Percentiles rank a stretch among this genome's conserved stretches.
phyloP scores from a whole-genome alignment of 257 asterid species.

The Solanum sejunctum region DNA sequence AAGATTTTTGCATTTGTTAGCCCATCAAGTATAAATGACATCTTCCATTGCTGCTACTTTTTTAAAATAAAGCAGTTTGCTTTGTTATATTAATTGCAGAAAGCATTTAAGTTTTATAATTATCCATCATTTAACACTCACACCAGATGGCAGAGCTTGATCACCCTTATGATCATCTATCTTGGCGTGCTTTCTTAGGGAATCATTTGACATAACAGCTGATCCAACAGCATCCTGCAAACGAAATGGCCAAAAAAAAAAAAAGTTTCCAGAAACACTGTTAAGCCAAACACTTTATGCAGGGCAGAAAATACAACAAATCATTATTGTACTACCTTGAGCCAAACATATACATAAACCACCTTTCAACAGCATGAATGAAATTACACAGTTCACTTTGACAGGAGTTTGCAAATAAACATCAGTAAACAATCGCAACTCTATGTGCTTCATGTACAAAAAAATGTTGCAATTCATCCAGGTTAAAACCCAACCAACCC shows the following conservation, averaged over 20 bases:
- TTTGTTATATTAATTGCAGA: neutral
- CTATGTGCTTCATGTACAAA: neutral
- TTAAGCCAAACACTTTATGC: neutral
- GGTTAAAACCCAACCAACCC: neutral
- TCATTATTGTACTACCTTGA: neutral
- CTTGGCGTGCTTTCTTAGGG: neutral
- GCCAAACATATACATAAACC: neutral
- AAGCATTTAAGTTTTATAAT: neutral
- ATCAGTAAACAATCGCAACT: neutral
- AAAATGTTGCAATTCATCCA: neutral
- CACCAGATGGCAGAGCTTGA: conserved; percentile 2
- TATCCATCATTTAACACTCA: conserved; percentile 5
- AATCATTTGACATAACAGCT: neutral
- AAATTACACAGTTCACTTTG: neutral
- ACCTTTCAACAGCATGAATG: neutral
- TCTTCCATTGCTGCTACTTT: neutral
- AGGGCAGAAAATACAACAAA: neutral
- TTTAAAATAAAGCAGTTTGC: neutral
- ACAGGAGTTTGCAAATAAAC: neutral
- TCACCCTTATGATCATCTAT: conserved; percentile 1
- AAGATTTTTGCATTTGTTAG: neutral
- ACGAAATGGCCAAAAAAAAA: neutral
- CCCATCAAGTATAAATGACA: neutral
- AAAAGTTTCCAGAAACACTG: neutral
- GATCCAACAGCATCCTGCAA: conserved; percentile 6